phyloP scores from a whole-genome alignment of 2,329 filamentous ascomycete genomes.

The Fusarium globosum region DNA sequence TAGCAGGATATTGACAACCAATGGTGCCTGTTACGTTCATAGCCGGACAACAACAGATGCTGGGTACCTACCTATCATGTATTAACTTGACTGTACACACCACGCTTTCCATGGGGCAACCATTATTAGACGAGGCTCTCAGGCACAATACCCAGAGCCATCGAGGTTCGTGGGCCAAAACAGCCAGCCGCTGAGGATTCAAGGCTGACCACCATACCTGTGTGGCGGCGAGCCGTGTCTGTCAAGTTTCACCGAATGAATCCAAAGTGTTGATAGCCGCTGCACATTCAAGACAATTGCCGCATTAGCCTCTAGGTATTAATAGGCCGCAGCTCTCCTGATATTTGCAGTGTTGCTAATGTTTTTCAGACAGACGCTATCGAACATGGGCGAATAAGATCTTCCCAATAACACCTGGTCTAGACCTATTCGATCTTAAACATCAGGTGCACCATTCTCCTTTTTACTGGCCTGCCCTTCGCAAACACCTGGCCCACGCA shows the following conservation, averaged over 20 bases:
- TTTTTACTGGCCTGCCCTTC: constrained; percentile 27
- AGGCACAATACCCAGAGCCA: background rate
- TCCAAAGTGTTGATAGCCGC: background rate
- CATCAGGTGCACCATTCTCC: constrained; percentile 28
- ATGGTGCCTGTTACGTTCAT: background rate
- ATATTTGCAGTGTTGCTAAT: constrained; percentile 14
- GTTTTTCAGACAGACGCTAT: constrained; percentile 13
- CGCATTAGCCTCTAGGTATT: constrained; percentile 12
- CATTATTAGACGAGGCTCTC: background rate
- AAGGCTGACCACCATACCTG: constrained; percentile 15
- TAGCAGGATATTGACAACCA: constrained; percentile 3
- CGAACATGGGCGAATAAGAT: constrained; percentile 23
- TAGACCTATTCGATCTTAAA: constrained; percentile 32
- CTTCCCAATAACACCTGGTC: background rate
- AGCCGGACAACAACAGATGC: constrained; percentile 6
- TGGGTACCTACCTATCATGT: constrained; percentile 3
- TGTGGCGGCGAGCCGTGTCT: constrained; percentile 11
- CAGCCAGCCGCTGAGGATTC: background rate
- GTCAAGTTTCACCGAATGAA: background rate
- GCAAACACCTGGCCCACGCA: constrained; percentile 34
- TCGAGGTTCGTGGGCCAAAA: background rate
- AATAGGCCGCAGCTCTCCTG: constrained; percentile 9
- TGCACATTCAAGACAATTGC: background rate
- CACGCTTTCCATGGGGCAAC: constrained; percentile 9
- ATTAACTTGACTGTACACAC: background rate